These are phyloP conservation scores for Danielozyma ontarioensis DNA, from an alignment of 805 yeast genomes.

Conservation along the genomic window DNA sequence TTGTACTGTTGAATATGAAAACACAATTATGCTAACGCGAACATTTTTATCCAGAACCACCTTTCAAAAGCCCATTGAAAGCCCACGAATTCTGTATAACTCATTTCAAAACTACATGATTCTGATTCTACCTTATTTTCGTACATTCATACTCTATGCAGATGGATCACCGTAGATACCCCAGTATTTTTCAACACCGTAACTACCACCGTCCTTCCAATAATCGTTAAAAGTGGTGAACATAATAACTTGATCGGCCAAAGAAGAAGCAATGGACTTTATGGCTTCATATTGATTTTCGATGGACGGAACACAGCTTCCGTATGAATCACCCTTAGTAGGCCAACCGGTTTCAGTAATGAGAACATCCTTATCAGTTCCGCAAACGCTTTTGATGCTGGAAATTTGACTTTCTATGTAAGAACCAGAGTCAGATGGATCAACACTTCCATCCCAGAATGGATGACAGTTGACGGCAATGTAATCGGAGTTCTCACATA, in stretches of 20 bases:
- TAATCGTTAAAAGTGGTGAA: constrained; percentile 60
- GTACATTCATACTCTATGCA: background rate
- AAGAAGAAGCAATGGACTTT: constrained; percentile 39
- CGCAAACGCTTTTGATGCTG: constrained; percentile 42
- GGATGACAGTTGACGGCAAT: constrained; percentile 67
- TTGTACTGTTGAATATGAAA: too few species aligned
- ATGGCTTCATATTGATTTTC: constrained; percentile 50
- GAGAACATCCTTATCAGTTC: constrained; percentile 42
- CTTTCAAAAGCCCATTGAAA: too few species aligned
- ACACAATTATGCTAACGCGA: too few species aligned
- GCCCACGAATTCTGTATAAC: too few species aligned
- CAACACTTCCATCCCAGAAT: constrained; percentile 53
- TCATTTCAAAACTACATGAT: too few species aligned
- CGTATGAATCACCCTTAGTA: constrained; percentile 50
- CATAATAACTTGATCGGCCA: constrained; percentile 48
- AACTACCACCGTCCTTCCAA: constrained; percentile 56
- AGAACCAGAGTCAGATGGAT: constrained; percentile 48
- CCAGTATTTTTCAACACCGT: constrained; percentile 60
- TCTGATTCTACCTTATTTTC: too few species aligned
- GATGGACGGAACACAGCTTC: constrained; percentile 51
- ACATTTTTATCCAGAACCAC: too few species aligned
- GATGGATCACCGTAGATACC: constrained; percentile 47
- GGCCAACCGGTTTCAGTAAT: constrained; percentile 74
- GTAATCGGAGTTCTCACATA: constrained; percentile 57
- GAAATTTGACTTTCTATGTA: constrained; percentile 47